These are phyloP conservation scores for Amanita fuliginea DNA, from an alignment of 768 basidiomycete species.

Conservation along the genomic window DNA sequence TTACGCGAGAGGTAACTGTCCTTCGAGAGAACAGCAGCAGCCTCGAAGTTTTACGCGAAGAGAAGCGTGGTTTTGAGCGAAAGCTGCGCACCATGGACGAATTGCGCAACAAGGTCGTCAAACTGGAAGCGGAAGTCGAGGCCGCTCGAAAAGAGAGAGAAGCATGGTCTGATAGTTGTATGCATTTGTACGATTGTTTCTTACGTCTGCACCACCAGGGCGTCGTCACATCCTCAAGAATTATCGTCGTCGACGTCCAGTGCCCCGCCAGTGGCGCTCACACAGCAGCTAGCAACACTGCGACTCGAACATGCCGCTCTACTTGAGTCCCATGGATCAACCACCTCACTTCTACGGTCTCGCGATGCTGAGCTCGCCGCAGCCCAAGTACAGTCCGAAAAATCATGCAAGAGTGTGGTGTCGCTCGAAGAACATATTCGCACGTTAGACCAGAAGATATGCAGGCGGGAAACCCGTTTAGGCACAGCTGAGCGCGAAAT, in stretches of 20 bases:
- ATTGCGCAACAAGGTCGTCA: conserved; percentile 41
- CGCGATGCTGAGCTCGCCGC: conserved; percentile 42
- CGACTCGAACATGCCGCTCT: conserved; percentile 53
- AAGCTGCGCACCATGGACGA: conserved; percentile 40
- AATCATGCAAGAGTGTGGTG: conserved; percentile 21
- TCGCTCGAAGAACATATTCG: conserved; percentile 25
- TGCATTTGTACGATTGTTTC: not conserved
- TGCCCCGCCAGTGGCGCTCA: conserved; percentile 27
- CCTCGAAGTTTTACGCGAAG: conserved; percentile 63
- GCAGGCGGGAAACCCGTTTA: conserved; percentile 19
- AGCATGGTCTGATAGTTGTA: conserved; percentile 31
- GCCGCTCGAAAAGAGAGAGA: conserved; percentile 46
- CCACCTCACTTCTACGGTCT: conserved; percentile 36
- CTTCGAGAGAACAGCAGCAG: conserved; percentile 47
- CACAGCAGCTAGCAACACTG: conserved; percentile 46
- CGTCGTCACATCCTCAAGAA: conserved; percentile 5
- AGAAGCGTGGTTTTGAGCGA: conserved; percentile 54
- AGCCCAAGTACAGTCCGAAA: conserved; percentile 22
- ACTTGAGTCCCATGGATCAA: conserved; percentile 58
- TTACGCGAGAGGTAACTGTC: conserved; percentile 39
- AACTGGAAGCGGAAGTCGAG: conserved; percentile 56
- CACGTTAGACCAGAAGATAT: conserved; percentile 25
- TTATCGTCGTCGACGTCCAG: not conserved
- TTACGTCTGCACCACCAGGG: not conserved
- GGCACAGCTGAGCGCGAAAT: conserved; percentile 43